Evolutionary conservation across 345 rosid genomes (phyloP), one percentile per base, ranked within the genome.

Genomic region (Citrus sp.): DNA sequence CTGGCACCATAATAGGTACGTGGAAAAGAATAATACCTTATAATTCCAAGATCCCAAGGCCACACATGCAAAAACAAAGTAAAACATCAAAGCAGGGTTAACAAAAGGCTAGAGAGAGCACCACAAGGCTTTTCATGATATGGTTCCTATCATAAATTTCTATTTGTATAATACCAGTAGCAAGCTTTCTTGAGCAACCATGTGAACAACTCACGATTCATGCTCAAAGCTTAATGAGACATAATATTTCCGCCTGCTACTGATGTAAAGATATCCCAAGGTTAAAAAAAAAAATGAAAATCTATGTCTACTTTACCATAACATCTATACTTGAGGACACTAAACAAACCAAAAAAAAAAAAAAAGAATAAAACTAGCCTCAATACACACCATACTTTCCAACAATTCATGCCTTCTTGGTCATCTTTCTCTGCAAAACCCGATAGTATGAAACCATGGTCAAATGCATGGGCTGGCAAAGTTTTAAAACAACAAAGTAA

Each of bases 1-100:
- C 97, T 89, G 60, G 97, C 93, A 74, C 94, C 97, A 82, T 92
- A 92, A 1, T 92, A 90, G 67, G 93, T 90, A 67, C 90, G 6
- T 34, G 35, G 10, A 38, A 38, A 38, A 38, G 42, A 38, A 38
- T 38, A 38, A 7, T 2, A 38, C 42, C 42, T 38, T 38, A 38
- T 8, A 38, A 38, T 38, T 38, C 42, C 9, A 38, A 38, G 42
- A 38, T 38, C 42, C 9, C 42, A 1, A 38, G 2, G 42, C 42
- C 42, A 38, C 42, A 38, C 42, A 38, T 8, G 42, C 9, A 2
- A 38, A 37, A 38, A 38, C 42, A 38, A 38, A 38, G 2, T 1
- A 38, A 38, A 38, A 38, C 42, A 38, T 38, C 9, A 38, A 38
- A 38, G 9, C 10, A 38, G 2, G 9, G 9, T 8, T 38, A 38